A percentile compares a stretch with the other conserved stretches of the same genome.
Conservation (phyloP, 1,284 basidiomycete species). For the Ustilago xerochloae region DNA sequence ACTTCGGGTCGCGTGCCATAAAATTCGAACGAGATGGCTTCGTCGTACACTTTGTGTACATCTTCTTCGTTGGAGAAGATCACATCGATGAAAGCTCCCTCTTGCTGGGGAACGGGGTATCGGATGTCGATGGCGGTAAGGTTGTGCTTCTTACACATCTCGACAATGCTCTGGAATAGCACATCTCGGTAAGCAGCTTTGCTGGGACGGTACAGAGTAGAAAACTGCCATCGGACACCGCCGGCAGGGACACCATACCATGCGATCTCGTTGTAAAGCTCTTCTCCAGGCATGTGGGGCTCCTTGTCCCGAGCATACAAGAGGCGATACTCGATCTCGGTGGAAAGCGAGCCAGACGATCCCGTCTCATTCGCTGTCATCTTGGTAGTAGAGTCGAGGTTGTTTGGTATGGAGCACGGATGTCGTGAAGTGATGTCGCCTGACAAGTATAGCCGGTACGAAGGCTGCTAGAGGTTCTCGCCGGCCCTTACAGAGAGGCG, state of each 20-base stretch:
- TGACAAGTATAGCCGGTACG: neutral
- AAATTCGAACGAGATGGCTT: constrained; percentile 28
- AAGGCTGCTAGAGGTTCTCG: too few species aligned
- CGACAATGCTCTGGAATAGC: constrained; percentile 30
- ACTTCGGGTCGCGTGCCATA: constrained; percentile 30
- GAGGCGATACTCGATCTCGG: constrained; percentile 11
- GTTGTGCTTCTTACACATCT: constrained; percentile 25
- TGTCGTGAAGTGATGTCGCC: too few species aligned
- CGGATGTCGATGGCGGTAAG: constrained; percentile 33
- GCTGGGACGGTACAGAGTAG: constrained; percentile 18
- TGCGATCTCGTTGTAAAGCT: constrained; percentile 22
- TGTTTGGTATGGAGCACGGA: neutral
- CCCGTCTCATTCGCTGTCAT: neutral
- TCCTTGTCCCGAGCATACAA: constrained; percentile 10
- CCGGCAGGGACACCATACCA: constrained; percentile 18
- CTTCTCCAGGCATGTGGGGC: constrained; percentile 8
- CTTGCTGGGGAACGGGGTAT: neutral
- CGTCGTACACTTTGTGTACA: constrained; percentile 25
- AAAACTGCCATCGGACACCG: constrained; percentile 34
- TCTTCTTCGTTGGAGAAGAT: constrained; percentile 24
- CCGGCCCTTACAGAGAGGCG: too few species aligned
- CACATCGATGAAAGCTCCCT: constrained; percentile 23
- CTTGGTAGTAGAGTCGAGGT: neutral
- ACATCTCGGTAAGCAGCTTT: constrained; percentile 27
- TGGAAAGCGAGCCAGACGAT: too few species aligned